These are phyloP conservation scores for Suillus americanus DNA, from an alignment of 768 basidiomycete genomes.

Conservation along the genomic window DNA sequence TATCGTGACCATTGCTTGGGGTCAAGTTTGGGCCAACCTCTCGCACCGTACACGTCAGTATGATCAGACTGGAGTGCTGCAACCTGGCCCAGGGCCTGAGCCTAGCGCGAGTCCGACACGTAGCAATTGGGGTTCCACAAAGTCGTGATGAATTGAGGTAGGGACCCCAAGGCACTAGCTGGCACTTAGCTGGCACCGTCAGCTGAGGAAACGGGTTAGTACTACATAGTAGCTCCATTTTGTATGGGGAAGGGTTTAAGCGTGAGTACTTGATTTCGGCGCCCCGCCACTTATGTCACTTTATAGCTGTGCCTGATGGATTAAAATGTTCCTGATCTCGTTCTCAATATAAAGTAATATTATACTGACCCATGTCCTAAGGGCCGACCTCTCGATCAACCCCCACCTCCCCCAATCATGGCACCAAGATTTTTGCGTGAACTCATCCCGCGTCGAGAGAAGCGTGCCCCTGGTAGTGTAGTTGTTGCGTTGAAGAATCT, in stretches of 20 bases:
- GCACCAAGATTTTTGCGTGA: slow-evolving; percentile 50
- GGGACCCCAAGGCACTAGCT: neutral
- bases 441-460: slow-evolving; percentile 50
- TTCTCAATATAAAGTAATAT: neutral
- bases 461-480: slow-evolving; percentile 37
- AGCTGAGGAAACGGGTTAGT: neutral
- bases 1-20: neutral
- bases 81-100: too few relatives aligned
- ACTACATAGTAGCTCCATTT: neutral
- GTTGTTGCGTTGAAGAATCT: slow-evolving; percentile 43
- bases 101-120: neutral
- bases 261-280: neutral
- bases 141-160: neutral
- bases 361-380: neutral
- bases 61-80: neutral
- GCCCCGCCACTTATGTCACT: neutral
- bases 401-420: slow-evolving; percentile 29
- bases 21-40: neutral
- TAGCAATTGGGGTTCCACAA: neutral
- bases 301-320: neutral
- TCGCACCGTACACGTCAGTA: neutral
- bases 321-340: neutral
- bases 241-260: neutral
- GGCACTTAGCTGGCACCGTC: neutral
- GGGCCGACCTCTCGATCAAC: neutral